Percentiles rank a stretch among this genome's conserved stretches.
phyloP scores from a whole-genome alignment of 306 rosid species.

The Sindora glabra region DNA sequence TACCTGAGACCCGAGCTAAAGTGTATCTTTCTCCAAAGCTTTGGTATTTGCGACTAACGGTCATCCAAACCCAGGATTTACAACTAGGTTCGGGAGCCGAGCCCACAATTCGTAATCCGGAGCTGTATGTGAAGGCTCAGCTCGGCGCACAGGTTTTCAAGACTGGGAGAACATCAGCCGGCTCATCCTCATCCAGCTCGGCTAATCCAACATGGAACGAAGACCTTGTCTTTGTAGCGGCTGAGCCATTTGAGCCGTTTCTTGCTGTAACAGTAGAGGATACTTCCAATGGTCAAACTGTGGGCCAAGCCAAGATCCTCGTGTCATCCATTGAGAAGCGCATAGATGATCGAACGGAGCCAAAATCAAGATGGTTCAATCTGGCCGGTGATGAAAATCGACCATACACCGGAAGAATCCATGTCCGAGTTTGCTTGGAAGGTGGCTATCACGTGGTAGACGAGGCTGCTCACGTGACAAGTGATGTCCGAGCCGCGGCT shows the following conservation, averaged over 20 bases:
- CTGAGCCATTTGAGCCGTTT: slow-evolving; percentile 90
- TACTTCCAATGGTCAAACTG: slow-evolving; percentile 19
- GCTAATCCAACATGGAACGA: slow-evolving; percentile 76
- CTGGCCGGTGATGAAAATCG: slow-evolving; percentile 35
- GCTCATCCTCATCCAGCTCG: slow-evolving; percentile 27
- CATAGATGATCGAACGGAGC: slow-evolving; percentile 41
- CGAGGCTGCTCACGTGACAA: slow-evolving; percentile 80
- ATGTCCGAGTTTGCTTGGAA: slow-evolving; percentile 63
- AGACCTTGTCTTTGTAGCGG: slow-evolving; percentile 66
- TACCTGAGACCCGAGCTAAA: slow-evolving; percentile 83
- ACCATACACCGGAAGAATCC: slow-evolving; percentile 58
- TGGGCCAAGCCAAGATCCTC: slow-evolving; percentile 56
- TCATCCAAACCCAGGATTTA: slow-evolving; percentile 86
- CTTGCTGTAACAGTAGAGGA: slow-evolving; percentile 46
- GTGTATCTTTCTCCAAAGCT: slow-evolving; percentile 90
- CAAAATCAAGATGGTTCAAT: slow-evolving; percentile 80
- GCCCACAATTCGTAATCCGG: slow-evolving; percentile 35
- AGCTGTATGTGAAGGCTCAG: slow-evolving; percentile 65
- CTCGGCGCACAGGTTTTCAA: slow-evolving; percentile 71
- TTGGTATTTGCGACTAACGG: slow-evolving; percentile 88
- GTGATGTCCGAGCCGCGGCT: slow-evolving; percentile 66
- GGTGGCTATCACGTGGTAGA: slow-evolving; percentile 93
- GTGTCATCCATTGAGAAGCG: slow-evolving; percentile 60
- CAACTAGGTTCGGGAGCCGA: slow-evolving; percentile 48
- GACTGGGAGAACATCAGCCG: slow-evolving; percentile 40